phyloP scores from a whole-genome alignment of 108 stramenopile species.

The Fragilariopsis cylindrus region DNA sequence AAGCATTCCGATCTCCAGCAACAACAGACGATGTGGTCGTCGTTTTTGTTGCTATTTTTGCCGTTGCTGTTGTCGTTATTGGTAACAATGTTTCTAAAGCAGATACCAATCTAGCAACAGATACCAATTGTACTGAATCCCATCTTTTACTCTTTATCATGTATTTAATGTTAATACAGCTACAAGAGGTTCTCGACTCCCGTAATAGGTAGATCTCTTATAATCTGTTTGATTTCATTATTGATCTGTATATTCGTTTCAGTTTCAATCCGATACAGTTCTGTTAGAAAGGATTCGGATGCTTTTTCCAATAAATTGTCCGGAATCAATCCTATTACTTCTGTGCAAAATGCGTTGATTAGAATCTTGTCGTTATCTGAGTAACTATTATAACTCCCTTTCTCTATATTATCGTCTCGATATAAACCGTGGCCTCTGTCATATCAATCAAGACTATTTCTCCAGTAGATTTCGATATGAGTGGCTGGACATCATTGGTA shows the following conservation, averaged over 20 bases:
- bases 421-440: constrained; percentile 56
- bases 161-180: background rate
- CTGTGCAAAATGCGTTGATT: constrained; percentile 9
- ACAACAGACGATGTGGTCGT: background rate
- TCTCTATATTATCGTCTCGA: too few species aligned
- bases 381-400: background rate
- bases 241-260: background rate
- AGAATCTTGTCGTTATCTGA: constrained; percentile 7
- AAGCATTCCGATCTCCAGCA: background rate
- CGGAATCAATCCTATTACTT: constrained; percentile 10
- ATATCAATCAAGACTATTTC: constrained; percentile 71
- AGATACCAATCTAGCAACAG: constrained; percentile 17
- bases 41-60: background rate
- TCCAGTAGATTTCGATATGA: constrained; percentile 56
- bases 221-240: background rate
- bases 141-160: background rate
- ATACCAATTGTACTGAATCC: constrained; percentile 2
- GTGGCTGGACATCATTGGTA: constrained; percentile 65
- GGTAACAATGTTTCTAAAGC: constrained; percentile 21
- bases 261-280: constrained; percentile 15
- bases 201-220: constrained; percentile 3
- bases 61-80: background rate
- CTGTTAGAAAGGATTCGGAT: constrained; percentile 1
- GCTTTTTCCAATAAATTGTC: background rate
- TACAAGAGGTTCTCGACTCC: background rate